Evolutionary conservation across 331 rosid species (phyloP), one percentile per base, ranked within the genome.

Genomic region (Cucumis variabilis): DNA sequence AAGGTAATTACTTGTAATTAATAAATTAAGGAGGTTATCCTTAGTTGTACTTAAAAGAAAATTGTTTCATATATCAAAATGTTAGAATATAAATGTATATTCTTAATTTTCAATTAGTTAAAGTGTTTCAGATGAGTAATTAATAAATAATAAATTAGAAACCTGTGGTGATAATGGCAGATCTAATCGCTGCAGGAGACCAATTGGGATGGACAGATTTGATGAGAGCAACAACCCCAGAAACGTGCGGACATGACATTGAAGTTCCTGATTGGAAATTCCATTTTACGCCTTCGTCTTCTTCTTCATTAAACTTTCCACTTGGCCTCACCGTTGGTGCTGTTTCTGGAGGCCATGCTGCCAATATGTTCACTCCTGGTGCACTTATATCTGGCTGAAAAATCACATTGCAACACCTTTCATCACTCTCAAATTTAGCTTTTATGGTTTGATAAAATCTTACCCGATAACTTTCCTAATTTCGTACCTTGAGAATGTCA

Each of bases 231-330:
- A 88, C 91, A 41, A 90, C 86, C 11, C 92, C 93, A 7, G 93
- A 86, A 90, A 80, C 17, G 67, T 80, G 84, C 3, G 84, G 84
- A 41, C 84, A 80, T 80, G 84, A 80, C 84, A 93, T 93, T 24
- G 94, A 93, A 62, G 96, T 93, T 69, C 96, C 96, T n/a, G 93
- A 91, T 55, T 82, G 93, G 62, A 92, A 91, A 83, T 92, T 92
- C 93, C 94, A 93, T 23, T 65, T 51, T 50, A 90, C 21, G 6
- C 65, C 65, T 58, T 58, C 94, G 1, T 33, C 37, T 2, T 24
- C 17, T 7, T 13, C 7, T 44, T 44, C 48, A 44, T 44, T 44
- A 44, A 21, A 17, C 20, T 0, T n/a, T 63, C 67, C 48, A 88
- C 1, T 62, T 37, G 82, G 27, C 68, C 23, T 46, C 74, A 85